phyloP scores from a whole-genome alignment of 2,329 filamentous ascomycete genomes.

The Microsporum ferrugineum region DNA sequence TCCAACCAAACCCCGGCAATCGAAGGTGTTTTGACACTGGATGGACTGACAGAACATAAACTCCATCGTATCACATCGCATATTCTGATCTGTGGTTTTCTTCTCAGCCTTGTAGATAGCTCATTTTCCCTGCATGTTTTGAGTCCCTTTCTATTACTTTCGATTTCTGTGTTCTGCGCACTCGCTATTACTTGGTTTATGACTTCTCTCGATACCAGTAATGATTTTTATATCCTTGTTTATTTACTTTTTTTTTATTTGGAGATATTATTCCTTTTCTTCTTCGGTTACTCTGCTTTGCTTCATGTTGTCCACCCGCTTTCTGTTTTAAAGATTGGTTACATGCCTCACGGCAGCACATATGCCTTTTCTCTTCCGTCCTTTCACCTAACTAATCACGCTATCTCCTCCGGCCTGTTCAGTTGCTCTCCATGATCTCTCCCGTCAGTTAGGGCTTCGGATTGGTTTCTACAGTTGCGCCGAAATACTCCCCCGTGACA shows the following conservation, averaged over 20 bases:
- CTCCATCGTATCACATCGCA: background rate
- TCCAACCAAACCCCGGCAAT: background rate
- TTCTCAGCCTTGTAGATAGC: background rate
- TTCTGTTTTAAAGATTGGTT: slow-evolving; percentile 15
- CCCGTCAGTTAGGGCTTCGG: background rate
- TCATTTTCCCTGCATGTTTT: slow-evolving; percentile 8
- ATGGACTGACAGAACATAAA: slow-evolving; percentile 1
- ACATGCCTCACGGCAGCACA: slow-evolving; percentile 19
- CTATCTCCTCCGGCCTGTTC: background rate
- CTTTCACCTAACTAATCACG: background rate
- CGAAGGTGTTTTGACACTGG: background rate
- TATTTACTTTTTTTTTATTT: background rate
- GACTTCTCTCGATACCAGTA: background rate
- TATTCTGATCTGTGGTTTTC: background rate
- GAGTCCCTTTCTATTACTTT: background rate
- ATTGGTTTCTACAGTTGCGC: background rate
- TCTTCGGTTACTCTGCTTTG: slow-evolving; percentile 11
- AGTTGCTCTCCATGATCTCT: background rate
- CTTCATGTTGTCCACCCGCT: slow-evolving; percentile 11
- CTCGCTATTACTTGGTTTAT: background rate
- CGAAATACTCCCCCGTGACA: background rate
- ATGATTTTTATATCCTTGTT: background rate
- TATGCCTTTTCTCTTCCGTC: background rate
- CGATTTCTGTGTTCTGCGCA: background rate
- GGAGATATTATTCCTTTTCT: background rate